Evolutionary conservation across 495 filamentous ascomycete species (phyloP).

Genomic region (Terfezia claveryi): DNA sequence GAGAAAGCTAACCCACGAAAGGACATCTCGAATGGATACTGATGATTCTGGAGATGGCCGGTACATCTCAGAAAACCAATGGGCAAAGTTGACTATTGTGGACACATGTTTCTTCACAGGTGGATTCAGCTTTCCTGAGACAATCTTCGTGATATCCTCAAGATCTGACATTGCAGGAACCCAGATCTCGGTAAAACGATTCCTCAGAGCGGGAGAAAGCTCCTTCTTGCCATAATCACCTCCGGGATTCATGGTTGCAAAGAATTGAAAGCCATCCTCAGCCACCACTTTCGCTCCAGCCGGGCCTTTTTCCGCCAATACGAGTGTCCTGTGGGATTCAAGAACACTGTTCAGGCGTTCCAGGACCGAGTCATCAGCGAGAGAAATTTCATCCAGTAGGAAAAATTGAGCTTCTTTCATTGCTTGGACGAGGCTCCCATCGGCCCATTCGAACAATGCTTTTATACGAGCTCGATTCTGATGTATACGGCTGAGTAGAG

Average conservation of each 20-base stretch:
- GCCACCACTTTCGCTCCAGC: constrained; percentile 57
- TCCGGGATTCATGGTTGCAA: constrained; percentile 98
- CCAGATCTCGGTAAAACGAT: constrained; percentile 98
- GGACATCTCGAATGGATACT: constrained; percentile 71
- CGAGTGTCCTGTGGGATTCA: constrained; percentile 61
- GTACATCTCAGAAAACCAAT: constrained; percentile 73
- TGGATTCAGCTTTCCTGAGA: constrained; percentile 43
- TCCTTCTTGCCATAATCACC: constrained; percentile 97
- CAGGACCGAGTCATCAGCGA: constrained; percentile 92
- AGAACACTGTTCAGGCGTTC: constrained; percentile 96
- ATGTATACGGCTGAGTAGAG: constrained; percentile 35
- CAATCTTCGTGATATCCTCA: constrained; percentile 72
- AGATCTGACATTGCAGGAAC: constrained; percentile 61
- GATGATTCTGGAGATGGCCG: constrained; percentile 45
- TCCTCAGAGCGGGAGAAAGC: constrained; percentile 80
- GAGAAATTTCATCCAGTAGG: constrained; percentile 88
- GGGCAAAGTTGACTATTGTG: constrained; percentile 62
- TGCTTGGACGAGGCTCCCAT: constrained; percentile 82
- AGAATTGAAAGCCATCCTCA: constrained; percentile 70
- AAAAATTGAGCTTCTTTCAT: constrained; percentile 84
- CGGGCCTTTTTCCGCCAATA: constrained; percentile 83
- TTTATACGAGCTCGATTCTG: constrained; percentile 39
- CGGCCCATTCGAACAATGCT: constrained; percentile 87
- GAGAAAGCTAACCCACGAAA: constrained; percentile 86
- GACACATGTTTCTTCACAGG: constrained; percentile 29